Conservation (phyloP, 2,329 filamentous ascomycete species). For the Emergomyces orientalis region DNA sequence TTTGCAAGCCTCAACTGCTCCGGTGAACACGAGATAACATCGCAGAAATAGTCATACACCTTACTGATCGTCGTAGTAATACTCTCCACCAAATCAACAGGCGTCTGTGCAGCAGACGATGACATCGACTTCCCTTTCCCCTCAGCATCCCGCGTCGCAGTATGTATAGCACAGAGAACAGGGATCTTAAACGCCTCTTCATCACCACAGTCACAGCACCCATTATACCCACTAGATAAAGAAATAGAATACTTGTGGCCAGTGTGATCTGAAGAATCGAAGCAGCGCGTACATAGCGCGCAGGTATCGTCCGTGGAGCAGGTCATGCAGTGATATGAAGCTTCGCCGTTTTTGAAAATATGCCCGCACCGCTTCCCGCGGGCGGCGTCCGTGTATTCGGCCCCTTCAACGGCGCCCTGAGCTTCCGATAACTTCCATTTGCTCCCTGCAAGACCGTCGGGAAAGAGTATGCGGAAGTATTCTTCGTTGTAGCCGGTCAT, state of each 20-base stretch:
- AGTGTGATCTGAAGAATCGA: slow-evolving; percentile 88
- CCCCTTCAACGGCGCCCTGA: slow-evolving; percentile 85
- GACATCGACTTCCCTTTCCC: slow-evolving; percentile 48
- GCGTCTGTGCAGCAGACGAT: slow-evolving; percentile 62
- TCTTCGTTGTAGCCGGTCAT: slow-evolving; percentile 67
- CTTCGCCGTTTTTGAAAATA: slow-evolving; percentile 91
- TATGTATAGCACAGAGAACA: slow-evolving; percentile 89
- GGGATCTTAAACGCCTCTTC: slow-evolving; percentile 86
- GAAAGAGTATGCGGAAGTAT: slow-evolving; percentile 73
- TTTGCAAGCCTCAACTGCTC: slow-evolving; percentile 86
- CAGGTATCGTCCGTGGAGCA: slow-evolving; percentile 93
- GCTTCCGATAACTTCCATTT: slow-evolving; percentile 72
- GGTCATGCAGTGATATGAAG: slow-evolving; percentile 87
- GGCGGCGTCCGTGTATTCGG: slow-evolving; percentile 87
- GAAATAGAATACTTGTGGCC: slow-evolving; percentile 85
- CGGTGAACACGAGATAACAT: slow-evolving; percentile 94
- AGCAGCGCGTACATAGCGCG: slow-evolving; percentile 87
- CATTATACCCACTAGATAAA: slow-evolving; percentile 81
- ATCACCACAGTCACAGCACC: slow-evolving; percentile 96
- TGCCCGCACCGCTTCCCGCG: slow-evolving; percentile 92
- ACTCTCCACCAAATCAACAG: slow-evolving; percentile 63
- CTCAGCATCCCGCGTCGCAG: slow-evolving; percentile 44
- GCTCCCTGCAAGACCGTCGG: slow-evolving; percentile 55
- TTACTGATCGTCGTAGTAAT: slow-evolving; percentile 80
- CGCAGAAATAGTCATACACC: slow-evolving; percentile 88